Conservation (phyloP, 2,329 filamentous ascomycete genomes). For the Fusarium poae region DNA sequence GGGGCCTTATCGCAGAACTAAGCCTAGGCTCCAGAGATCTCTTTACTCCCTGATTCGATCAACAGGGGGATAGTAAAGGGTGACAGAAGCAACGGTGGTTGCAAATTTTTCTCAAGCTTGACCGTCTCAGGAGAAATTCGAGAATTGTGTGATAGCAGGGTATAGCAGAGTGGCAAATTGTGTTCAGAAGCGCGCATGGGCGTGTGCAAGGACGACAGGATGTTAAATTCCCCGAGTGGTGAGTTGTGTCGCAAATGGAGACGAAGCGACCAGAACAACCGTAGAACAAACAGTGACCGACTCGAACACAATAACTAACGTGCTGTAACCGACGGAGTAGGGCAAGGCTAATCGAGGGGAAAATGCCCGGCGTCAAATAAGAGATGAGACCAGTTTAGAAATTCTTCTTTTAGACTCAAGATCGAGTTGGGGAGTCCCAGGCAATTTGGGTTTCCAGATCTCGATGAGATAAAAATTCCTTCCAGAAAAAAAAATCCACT, state of each 20-base stretch:
- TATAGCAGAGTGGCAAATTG: constrained; percentile 48
- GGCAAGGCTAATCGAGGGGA: constrained; percentile 15
- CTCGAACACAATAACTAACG: constrained; percentile 15
- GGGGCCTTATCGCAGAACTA: constrained; percentile 43
- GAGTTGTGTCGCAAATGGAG: constrained; percentile 32
- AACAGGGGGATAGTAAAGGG: constrained; percentile 30
- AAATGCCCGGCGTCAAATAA: constrained; percentile 15
- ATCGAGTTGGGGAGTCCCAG: constrained; percentile 28
- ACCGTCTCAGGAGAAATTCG: constrained; percentile 44
- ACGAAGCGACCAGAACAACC: constrained; percentile 15
- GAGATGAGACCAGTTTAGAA: constrained; percentile 14
- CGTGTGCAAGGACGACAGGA: constrained; percentile 50
- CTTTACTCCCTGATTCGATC: constrained; percentile 45
- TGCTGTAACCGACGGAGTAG: constrained; percentile 11
- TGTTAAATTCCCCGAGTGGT: constrained; percentile 44
- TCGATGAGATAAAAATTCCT: constrained; percentile 44
- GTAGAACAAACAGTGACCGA: constrained; percentile 27
- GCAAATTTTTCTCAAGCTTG: constrained; percentile 44
- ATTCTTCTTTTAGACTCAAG: constrained; percentile 34
- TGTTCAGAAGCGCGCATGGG: constrained; percentile 40
- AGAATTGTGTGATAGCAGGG: constrained; percentile 49
- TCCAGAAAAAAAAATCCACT: constrained; percentile 35
- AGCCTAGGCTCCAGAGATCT: constrained; percentile 39
- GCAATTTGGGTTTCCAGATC: constrained; percentile 33
- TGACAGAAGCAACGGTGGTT: constrained; percentile 20